Conservation (phyloP, 2,329 filamentous ascomycete genomes). For the Rhexocercosporidium sp. region DNA sequence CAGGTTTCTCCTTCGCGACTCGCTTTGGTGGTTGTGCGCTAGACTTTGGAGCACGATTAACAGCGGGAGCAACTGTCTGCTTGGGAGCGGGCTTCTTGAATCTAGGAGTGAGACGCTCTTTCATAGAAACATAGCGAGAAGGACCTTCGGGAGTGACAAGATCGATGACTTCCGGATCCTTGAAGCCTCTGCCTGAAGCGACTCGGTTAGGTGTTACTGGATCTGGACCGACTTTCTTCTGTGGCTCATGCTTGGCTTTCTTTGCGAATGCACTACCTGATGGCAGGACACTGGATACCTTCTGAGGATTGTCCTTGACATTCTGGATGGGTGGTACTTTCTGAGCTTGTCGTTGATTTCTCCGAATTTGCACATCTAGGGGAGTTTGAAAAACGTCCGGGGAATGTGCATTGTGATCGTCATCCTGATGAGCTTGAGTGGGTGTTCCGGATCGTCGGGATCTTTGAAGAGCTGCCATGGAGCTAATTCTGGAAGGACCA, state of each 20-base stretch:
- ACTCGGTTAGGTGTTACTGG: neutral
- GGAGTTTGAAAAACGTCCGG: neutral
- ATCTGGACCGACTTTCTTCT: neutral
- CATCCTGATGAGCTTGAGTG: neutral
- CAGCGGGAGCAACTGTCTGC: neutral
- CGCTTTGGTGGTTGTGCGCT: slow-evolving; percentile 1
- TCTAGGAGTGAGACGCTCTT: slow-evolving; percentile 33
- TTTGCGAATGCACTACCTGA: neutral
- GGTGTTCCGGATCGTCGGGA: neutral
- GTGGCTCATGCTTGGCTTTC: neutral
- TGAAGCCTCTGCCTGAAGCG: slow-evolving; percentile 41
- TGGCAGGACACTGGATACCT: neutral
- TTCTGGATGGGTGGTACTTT: neutral
- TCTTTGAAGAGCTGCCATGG: neutral
- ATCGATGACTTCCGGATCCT: slow-evolving; percentile 8
- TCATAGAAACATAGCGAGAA: slow-evolving; percentile 50
- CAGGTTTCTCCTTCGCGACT: slow-evolving; percentile 12
- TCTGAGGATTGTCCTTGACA: neutral
- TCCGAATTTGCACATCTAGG: neutral
- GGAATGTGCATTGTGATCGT: neutral
- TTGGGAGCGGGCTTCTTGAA: neutral
- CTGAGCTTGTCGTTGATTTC: neutral
- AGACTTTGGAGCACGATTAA: neutral
- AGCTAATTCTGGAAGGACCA: neutral
- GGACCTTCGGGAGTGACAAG: slow-evolving; percentile 28